These are phyloP conservation scores for Grosmannia clavigera DNA, from an alignment of 2,329 filamentous ascomycete species.

Conservation along the genomic window DNA sequence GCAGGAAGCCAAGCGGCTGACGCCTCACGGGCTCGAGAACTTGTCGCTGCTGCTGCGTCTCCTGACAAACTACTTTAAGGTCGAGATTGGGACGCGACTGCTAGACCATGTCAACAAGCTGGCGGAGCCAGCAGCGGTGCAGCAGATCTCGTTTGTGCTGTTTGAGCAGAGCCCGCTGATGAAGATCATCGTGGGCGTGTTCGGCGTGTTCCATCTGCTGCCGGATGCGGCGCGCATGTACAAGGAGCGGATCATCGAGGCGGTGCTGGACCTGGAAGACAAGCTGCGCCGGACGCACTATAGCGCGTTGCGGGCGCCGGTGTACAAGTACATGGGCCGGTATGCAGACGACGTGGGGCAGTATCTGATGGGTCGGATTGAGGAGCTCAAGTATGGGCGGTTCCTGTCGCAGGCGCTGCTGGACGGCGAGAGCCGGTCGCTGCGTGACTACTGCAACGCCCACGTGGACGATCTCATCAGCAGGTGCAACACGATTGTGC, in stretches of 20 bases:
- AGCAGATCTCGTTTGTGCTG: constrained; percentile 87
- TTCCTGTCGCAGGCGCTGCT: constrained; percentile 81
- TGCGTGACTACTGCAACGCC: constrained; percentile 62
- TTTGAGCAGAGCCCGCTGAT: constrained; percentile 88
- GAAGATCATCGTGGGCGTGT: constrained; percentile 88
- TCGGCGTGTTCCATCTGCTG: constrained; percentile 95
- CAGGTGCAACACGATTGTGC: constrained; percentile 49
- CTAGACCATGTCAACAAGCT: constrained; percentile 89
- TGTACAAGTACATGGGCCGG: constrained; percentile 87
- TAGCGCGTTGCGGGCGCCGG: constrained; percentile 80
- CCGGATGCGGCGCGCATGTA: constrained; percentile 83
- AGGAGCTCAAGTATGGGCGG: constrained; percentile 77
- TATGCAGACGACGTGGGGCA: constrained; percentile 82
- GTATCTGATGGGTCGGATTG: constrained; percentile 66
- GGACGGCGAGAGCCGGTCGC: constrained; percentile 58
- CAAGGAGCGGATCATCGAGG: constrained; percentile 79
- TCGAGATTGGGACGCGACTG: constrained; percentile 88
- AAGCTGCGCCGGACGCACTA: constrained; percentile 75
- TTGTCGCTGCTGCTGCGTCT: constrained; percentile 80
- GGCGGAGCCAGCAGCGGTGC: constrained; percentile 65
- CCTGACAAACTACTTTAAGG: constrained; percentile 96
- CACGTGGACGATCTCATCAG: constrained; percentile 63
- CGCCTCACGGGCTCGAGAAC: constrained; percentile 79
- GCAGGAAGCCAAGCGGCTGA: constrained; percentile 83
- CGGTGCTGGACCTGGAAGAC: constrained; percentile 78